Evolutionary conservation across 83 land plant genomes (phyloP).

Genomic region (Diphasiastrum complanatum): DNA sequence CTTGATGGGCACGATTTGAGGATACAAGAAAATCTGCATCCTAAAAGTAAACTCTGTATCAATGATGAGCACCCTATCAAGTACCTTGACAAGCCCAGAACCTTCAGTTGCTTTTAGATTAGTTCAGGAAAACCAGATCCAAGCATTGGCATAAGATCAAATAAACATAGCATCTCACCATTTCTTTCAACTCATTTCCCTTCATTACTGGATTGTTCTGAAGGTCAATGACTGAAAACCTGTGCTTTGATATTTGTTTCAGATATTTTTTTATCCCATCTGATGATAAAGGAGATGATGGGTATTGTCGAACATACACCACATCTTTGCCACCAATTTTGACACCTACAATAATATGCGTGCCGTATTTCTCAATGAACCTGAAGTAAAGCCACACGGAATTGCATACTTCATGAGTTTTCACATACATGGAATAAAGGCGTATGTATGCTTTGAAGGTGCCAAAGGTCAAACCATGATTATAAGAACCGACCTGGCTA

Average conservation of each 20-base stretch:
- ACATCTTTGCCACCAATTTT: too few relatives aligned
- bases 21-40: too few relatives aligned
- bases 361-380: slow-evolving; percentile 12
- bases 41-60: too few relatives aligned
- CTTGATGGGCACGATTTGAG: too few relatives aligned
- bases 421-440: too few relatives aligned
- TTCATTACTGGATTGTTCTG: too few relatives aligned
- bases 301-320: slow-evolving; percentile 4
- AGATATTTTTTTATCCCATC: not conserved
- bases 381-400: not conserved
- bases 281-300: not conserved
- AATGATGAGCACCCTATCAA: too few relatives aligned
- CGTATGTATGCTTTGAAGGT: not conserved
- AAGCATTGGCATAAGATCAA: too few relatives aligned
- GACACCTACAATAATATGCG: slow-evolving; percentile 2
- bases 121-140: too few relatives aligned
- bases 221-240: not conserved
- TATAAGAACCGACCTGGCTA: slow-evolving; percentile 19
- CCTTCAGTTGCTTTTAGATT: not conserved
- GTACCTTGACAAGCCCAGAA: not conserved
- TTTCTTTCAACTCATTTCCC: too few relatives aligned
- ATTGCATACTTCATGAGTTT: not conserved
- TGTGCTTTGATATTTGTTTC: not conserved
- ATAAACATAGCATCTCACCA: too few relatives aligned
- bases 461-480: too few relatives aligned